A percentile compares a stretch with the other conserved stretches of the same genome.
phyloP scores from a whole-genome alignment of 1,139 yeast species.

The Groenewaldozyma auringiensis region DNA sequence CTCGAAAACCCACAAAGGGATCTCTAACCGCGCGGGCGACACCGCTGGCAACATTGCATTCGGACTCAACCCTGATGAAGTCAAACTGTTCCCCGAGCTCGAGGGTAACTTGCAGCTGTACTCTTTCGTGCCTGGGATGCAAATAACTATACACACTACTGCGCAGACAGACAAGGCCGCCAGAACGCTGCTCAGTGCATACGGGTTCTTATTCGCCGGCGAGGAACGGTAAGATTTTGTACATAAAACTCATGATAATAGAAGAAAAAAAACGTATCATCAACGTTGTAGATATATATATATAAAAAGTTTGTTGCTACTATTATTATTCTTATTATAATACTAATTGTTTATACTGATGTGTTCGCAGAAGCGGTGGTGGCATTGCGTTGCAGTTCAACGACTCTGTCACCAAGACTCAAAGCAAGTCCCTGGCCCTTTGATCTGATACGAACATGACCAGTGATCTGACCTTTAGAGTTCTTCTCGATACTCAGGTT shows the following conservation, averaged over 20 bases:
- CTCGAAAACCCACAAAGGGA: slow-evolving; percentile 78
- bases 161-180: slow-evolving; percentile 93
- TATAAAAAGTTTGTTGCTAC: no score
- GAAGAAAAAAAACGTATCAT: not conserved
- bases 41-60: slow-evolving; percentile 77
- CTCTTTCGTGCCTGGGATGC: slow-evolving; percentile 82
- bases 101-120: slow-evolving; percentile 86
- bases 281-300: no score
- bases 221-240: slow-evolving; percentile 35
- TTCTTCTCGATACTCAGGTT: slow-evolving; percentile 88
- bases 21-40: slow-evolving; percentile 74
- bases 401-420: slow-evolving; percentile 89
- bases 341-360: not conserved
- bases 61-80: slow-evolving; percentile 72
- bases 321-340: no score
- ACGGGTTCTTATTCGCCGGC: slow-evolving; percentile 73
- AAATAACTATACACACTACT: slow-evolving; percentile 75
- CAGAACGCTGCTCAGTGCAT: slow-evolving; percentile 72
- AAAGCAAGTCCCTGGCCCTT: slow-evolving; percentile 97
- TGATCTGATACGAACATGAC: slow-evolving; percentile 93
- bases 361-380: not conserved
- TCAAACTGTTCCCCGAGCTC: slow-evolving; percentile 84
- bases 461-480: slow-evolving; percentile 65
- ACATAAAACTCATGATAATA: slow-evolving; percentile 13
- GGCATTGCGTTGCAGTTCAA: slow-evolving; percentile 34